Evolutionary conservation across 768 basidiomycete species (phyloP).

Genomic region (Clitopilus passeckerianus): DNA sequence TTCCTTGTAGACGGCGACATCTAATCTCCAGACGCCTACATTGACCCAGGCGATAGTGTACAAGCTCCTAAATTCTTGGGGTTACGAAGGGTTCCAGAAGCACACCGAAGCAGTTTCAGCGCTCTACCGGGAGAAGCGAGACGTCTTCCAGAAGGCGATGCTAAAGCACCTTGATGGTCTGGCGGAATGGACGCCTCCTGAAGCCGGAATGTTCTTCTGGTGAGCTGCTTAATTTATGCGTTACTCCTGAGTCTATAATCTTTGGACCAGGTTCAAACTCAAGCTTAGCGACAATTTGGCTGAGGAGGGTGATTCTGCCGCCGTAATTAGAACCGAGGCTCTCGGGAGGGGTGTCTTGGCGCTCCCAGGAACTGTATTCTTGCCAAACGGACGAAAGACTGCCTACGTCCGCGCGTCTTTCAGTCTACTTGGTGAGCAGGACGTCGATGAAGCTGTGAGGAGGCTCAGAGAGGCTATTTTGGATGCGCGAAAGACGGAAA

Average conservation of each 20-base stretch:
- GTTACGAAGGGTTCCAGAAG: conserved; percentile 58
- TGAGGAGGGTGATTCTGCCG: conserved; percentile 56
- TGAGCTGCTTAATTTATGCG: conserved; percentile 21
- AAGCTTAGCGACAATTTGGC: conserved; percentile 27
- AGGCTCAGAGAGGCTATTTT: conserved; percentile 38
- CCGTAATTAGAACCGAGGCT: conserved; percentile 64
- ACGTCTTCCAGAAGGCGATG: conserved; percentile 69
- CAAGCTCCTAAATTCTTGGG: conserved; percentile 61
- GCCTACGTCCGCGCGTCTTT: conserved; percentile 79
- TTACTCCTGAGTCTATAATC: neutral
- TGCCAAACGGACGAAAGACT: conserved; percentile 59
- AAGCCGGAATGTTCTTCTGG: conserved; percentile 91
- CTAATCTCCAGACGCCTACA: conserved; percentile 58
- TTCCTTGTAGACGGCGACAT: conserved; percentile 23
- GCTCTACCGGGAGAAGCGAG: conserved; percentile 65
- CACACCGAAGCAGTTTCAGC: conserved; percentile 61
- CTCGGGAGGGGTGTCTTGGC: conserved; percentile 74
- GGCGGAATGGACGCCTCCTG: conserved; percentile 63
- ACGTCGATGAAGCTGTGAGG: conserved; percentile 68
- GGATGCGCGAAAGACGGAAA: conserved; percentile 15
- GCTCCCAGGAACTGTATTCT: conserved; percentile 77
- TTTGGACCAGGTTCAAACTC: conserved; percentile 55
- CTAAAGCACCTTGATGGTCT: conserved; percentile 65
- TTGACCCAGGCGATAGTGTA: conserved; percentile 56
- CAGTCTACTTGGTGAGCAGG: conserved; percentile 53